These are phyloP conservation scores for Sungouiella blattae DNA, from an alignment of 805 yeast genomes.

Conservation along the genomic window DNA sequence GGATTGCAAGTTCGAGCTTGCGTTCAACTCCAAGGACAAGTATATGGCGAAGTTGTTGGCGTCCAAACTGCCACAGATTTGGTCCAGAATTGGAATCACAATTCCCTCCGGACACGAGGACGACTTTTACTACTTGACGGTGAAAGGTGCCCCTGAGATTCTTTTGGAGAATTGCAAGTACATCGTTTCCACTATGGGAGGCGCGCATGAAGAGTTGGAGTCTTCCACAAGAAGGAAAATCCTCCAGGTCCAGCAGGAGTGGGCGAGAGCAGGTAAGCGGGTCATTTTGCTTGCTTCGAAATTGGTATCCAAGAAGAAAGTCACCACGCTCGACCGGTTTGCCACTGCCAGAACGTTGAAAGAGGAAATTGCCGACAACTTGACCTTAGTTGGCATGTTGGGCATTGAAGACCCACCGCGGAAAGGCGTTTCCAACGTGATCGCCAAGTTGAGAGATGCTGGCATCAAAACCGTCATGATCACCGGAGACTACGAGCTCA, in stretches of 20 bases:
- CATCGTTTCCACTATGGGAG: conserved; percentile 6
- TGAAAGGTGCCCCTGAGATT: conserved; percentile 49
- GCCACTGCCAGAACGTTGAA: conserved; percentile 13
- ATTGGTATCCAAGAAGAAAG: conserved; percentile 13
- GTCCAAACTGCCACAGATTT: too few species aligned
- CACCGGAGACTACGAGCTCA: conserved; percentile 53
- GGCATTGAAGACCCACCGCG: conserved; percentile 46
- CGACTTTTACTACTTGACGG: conserved; percentile 19
- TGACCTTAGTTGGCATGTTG: conserved; percentile 34
- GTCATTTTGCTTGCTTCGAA: conserved; percentile 28
- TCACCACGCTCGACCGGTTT: conserved; percentile 9
- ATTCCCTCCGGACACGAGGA: conserved; percentile 8
- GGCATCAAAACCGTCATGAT: conserved; percentile 43
- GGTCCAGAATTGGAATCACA: conserved; percentile 8
- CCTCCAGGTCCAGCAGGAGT: conserved; percentile 24
- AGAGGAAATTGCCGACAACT: conserved; percentile 11
- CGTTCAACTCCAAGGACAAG: conserved; percentile 47
- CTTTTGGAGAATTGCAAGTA: conserved; percentile 28
- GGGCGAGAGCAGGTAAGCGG: conserved; percentile 38
- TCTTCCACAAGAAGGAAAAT: conserved; percentile 14
- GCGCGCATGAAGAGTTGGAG: conserved; percentile 13
- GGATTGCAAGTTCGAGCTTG: conserved; percentile 26
- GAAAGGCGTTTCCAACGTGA: conserved; percentile 29
- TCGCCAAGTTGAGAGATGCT: conserved; percentile 31
- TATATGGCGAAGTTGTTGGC: conserved; percentile 37